phyloP scores from a whole-genome alignment of 495 filamentous ascomycete species.

The Cercophora scortea region DNA sequence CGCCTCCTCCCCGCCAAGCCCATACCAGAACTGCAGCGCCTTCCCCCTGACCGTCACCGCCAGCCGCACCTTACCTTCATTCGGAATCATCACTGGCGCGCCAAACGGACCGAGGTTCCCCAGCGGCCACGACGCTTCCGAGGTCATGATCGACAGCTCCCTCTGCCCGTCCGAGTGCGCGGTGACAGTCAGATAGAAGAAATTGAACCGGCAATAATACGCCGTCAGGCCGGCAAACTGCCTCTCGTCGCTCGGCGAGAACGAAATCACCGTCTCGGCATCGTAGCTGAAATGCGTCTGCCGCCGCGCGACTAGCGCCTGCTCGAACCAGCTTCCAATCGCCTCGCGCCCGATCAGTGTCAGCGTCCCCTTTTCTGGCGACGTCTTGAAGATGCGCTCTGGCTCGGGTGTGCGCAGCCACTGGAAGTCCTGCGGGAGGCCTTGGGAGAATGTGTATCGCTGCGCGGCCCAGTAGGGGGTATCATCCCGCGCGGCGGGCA shows the following conservation, averaged over 20 bases:
- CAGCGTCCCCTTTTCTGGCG: slow-evolving; percentile 27
- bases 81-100: slow-evolving; percentile 35
- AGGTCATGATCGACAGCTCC: slow-evolving; percentile 43
- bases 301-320: slow-evolving; percentile 44
- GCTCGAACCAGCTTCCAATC: slow-evolving; percentile 50
- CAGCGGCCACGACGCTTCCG: slow-evolving; percentile 43
- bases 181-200: slow-evolving; percentile 51
- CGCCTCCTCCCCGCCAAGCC: slow-evolving; percentile 23
- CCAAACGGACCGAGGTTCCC: slow-evolving; percentile 25
- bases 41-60: slow-evolving; percentile 38
- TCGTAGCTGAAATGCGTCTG: slow-evolving; percentile 50
- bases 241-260: slow-evolving; percentile 43
- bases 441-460: slow-evolving; percentile 38
- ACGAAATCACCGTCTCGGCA: slow-evolving; percentile 46
- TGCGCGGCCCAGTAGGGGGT: slow-evolving; percentile 43
- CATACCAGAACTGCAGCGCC: slow-evolving; percentile 44
- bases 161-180: slow-evolving; percentile 45
- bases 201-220: slow-evolving; percentile 52
- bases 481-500: slow-evolving; percentile 41
- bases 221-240: slow-evolving; percentile 50
- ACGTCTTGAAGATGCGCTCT: slow-evolving; percentile 42
- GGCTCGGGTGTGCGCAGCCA: slow-evolving; percentile 49
- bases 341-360: slow-evolving; percentile 40
- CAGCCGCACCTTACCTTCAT: slow-evolving; percentile 43
- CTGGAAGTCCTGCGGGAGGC: slow-evolving; percentile 45